Percentiles rank a stretch among this genome's conserved stretches.
Evolutionary conservation across 2,329 filamentous ascomycete genomes (phyloP).

Genomic region (Plenodomus tracheiphilus): DNA sequence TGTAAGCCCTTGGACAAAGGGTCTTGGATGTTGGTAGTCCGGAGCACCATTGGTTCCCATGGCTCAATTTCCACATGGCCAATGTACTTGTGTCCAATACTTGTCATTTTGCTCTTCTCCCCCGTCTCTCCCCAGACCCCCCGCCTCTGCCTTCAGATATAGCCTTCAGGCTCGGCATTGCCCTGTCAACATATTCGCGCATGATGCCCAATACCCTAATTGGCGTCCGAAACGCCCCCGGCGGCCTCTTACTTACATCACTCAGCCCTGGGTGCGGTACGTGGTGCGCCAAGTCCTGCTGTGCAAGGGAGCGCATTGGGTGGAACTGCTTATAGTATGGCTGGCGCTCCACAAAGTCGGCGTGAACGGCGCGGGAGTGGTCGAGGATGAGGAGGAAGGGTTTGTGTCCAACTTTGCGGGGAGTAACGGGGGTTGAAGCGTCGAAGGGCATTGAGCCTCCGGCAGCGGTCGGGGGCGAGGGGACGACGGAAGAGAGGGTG

Average conservation of each 20-base stretch:
- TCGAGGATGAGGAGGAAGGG: conserved; percentile 48
- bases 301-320: conserved; percentile 37
- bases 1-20: too few relatives aligned
- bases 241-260: conserved; percentile 43
- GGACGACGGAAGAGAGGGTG: conserved; percentile 7
- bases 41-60: too few relatives aligned
- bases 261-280: conserved; percentile 49
- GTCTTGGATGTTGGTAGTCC: too few relatives aligned
- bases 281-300: conserved; percentile 43
- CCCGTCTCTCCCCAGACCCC: background rate
- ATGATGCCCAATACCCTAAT: conserved; percentile 28
- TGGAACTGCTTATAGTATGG: conserved; percentile 38
- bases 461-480: conserved; percentile 3
- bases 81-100: too few relatives aligned
- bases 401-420: conserved; percentile 3
- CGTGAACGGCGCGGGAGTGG: conserved; percentile 44
- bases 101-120: too few relatives aligned
- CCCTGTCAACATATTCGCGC: conserved; percentile 24
- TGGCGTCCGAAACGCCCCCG: conserved; percentile 39
- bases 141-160: conserved; percentile 6
- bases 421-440: conserved; percentile 2
- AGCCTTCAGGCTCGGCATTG: conserved; percentile 37
- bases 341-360: conserved; percentile 47
- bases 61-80: too few relatives aligned
- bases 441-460: conserved; percentile 37